phyloP scores from a whole-genome alignment of 2,329 filamentous ascomycete genomes.

The Aspergillus jensenii region DNA sequence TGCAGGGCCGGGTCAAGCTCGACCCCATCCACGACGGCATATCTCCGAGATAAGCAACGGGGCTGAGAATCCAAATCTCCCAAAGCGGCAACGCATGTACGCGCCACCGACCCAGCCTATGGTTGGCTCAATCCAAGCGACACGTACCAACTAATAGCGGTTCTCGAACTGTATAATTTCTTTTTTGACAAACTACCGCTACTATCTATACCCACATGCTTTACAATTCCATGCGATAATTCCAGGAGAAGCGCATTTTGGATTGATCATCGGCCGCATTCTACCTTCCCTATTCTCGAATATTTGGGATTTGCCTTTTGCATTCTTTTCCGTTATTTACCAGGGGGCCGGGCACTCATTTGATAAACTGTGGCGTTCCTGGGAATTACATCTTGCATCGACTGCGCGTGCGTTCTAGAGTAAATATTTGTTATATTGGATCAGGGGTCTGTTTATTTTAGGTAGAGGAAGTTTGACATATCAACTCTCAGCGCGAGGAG shows the following conservation, averaged over 20 bases:
- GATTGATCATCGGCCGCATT: slow-evolving; percentile 6
- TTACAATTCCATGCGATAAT: not conserved
- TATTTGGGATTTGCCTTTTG: slow-evolving; percentile 5
- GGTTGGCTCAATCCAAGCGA: slow-evolving; percentile 51
- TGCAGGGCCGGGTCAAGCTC: slow-evolving; percentile 22
- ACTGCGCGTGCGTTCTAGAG: slow-evolving; percentile 4
- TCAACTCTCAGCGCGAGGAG: slow-evolving; percentile 5
- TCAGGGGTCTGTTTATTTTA: slow-evolving; percentile 1
- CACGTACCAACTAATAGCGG: slow-evolving; percentile 31
- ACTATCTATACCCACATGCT: slow-evolving; percentile 1
- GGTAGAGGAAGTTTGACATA: slow-evolving; percentile 2
- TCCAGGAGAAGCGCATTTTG: not conserved
- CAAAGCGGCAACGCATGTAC: slow-evolving; percentile 62
- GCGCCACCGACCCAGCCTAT: slow-evolving; percentile 46
- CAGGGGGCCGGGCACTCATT: slow-evolving; percentile 4
- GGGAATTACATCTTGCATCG: slow-evolving; percentile 5
- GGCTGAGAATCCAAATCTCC: slow-evolving; percentile 51
- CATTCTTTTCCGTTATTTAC: not conserved
- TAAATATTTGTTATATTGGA: slow-evolving; percentile 2
- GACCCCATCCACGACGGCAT: slow-evolving; percentile 53
- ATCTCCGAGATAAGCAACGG: slow-evolving; percentile 62
- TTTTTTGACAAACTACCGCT: not conserved
- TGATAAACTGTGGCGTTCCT: slow-evolving; percentile 8
- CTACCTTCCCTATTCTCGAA: slow-evolving; percentile 8
- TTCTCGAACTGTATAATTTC: slow-evolving; percentile 1